phyloP scores from a whole-genome alignment of 2,329 filamentous ascomycete genomes.

The Gaeumannomyces sp. region DNA sequence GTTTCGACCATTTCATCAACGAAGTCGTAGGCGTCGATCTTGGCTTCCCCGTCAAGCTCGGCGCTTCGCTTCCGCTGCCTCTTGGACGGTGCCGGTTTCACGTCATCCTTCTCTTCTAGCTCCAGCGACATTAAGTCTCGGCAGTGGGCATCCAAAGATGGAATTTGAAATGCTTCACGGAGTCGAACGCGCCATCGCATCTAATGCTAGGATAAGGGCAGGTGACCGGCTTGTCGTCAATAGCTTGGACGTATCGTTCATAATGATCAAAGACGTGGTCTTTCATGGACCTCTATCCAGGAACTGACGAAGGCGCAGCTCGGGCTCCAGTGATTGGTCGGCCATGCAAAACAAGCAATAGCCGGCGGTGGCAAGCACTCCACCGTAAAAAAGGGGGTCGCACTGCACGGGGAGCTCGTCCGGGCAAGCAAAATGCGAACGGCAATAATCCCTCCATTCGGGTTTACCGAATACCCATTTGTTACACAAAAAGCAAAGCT shows the following conservation, averaged over 20 bases:
- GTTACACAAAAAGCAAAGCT: constrained; percentile 9
- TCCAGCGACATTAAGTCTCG: constrained; percentile 1
- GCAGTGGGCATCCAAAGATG: constrained; percentile 10
- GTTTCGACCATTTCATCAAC: neutral
- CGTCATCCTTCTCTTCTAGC: too few species aligned
- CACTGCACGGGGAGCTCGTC: neutral
- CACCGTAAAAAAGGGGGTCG: neutral
- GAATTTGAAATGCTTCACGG: constrained; percentile 9
- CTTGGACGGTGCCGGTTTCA: too few species aligned
- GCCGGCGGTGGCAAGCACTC: too few species aligned
- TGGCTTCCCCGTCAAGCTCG: neutral
- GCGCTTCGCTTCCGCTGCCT: too few species aligned
- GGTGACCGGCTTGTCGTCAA: neutral
- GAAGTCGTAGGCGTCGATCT: neutral
- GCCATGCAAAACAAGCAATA: neutral
- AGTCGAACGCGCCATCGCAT: constrained; percentile 5
- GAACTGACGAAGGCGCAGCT: constrained; percentile 7
- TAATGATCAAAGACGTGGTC: constrained; percentile 5
- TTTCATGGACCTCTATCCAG: constrained; percentile 8
- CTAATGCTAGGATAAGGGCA: constrained; percentile 4
- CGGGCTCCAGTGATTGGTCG: constrained; percentile 1
- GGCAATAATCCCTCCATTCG: neutral
- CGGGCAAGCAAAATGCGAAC: neutral
- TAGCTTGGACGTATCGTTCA: neutral
- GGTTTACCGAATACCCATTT: neutral